Base-by-base conservation (phyloP, 1,284 basidiomycete species). In the Sporisorium graminicola region DNA sequence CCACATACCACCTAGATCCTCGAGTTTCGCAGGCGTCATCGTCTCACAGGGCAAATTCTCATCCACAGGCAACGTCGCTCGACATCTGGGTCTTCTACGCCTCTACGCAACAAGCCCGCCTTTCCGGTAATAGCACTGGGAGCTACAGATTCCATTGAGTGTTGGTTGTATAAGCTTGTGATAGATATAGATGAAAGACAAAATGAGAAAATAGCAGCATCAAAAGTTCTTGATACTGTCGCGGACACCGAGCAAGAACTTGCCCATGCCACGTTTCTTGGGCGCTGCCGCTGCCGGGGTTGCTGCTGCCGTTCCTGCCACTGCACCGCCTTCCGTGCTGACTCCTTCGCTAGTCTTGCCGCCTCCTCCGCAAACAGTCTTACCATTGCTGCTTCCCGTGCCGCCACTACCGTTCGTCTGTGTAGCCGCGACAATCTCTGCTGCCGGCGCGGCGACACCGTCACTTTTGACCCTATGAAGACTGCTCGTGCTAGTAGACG, bases 211-310 rank as follows among this genome's bases (percentile, higher is more conserved):
- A n/a, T n/a, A 31, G 29, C 10, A 31, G 29, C 27, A 13, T 54
- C 49, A 72, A 31, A 71, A 58, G 50, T 77, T 77, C 63, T 73
- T 77, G 61, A 77, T 69, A 26, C 69, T 77, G 29, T 73, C 74
- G 2, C 74, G 61, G 13, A 77, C 59, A 42, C 74, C 74, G 4
- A 68, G 62, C 16, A 77, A 29, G 52, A 77, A 77, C 20, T 77
- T 77, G 65, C 70, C 66, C 62, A 77, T 66, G 29, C 69, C 63
- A 14, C 70, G 58, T 51, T 69, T 72, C 66, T 77, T 76, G 13
- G 61, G 42, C 2, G 58, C 31, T 16, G 47, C 22, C 16, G 58
- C 46, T 12, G 64, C 49, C 5, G 62, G 35, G 7, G 53, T 26
- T 10, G 52, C 53, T n/a, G 47, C 18, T 33, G 49, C 27, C 16